A percentile compares a stretch with the other conserved stretches of the same genome.
Evolutionary conservation across 2,329 filamentous ascomycete species (phyloP).

Genomic region (Mycosphaerelloides madeirae): DNA sequence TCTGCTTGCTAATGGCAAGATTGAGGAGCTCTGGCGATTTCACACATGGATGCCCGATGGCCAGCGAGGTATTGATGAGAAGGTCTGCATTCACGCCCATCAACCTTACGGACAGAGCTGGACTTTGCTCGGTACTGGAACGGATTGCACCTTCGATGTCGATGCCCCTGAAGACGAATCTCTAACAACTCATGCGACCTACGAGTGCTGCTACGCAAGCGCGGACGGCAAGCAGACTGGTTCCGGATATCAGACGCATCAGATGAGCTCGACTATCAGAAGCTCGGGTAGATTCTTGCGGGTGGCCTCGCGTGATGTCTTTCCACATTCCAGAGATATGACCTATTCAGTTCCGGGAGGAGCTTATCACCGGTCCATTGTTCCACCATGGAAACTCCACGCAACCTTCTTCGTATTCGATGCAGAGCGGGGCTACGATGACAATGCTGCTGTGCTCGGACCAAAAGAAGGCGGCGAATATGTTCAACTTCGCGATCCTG

Average conservation of each 20-base stretch:
- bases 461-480: slow-evolving; percentile 23
- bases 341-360: slow-evolving; percentile 31
- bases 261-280: slow-evolving; percentile 3
- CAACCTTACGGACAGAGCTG: slow-evolving; percentile 36
- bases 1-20: slow-evolving; percentile 29
- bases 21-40: slow-evolving; percentile 35
- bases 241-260: slow-evolving; percentile 7
- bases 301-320: neutral
- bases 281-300: slow-evolving; percentile 5
- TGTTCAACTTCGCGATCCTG: slow-evolving; percentile 1
- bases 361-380: slow-evolving; percentile 29
- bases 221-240: neutral
- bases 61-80: slow-evolving; percentile 24
- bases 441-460: slow-evolving; percentile 32
- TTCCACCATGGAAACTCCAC: slow-evolving; percentile 29
- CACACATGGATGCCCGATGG: slow-evolving; percentile 35
- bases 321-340: slow-evolving; percentile 4
- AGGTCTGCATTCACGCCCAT: slow-evolving; percentile 34
- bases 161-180: slow-evolving; percentile 15
- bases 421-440: slow-evolving; percentile 29
- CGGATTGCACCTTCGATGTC: slow-evolving; percentile 30
- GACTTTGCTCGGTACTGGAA: slow-evolving; percentile 34
- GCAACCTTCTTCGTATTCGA: slow-evolving; percentile 39
- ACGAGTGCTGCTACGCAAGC: slow-evolving; percentile 2
- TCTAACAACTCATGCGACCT: slow-evolving; percentile 7